Base-by-base conservation (phyloP, 805 yeast genomes). In the Candida boidinii region DNA sequence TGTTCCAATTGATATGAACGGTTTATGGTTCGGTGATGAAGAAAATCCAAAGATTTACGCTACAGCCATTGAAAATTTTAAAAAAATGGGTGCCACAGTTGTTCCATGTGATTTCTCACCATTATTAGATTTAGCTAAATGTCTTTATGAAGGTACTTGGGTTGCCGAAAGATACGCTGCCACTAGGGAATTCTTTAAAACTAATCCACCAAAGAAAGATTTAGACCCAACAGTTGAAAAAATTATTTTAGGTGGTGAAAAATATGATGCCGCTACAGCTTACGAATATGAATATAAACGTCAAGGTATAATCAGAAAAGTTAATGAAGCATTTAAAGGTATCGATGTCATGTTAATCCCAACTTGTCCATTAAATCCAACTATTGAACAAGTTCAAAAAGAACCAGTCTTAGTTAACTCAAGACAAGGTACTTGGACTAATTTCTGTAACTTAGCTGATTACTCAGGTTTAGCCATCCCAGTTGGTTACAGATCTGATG, bases 141-240 rank as follows among this genome's bases (percentile, higher is more conserved):
- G 92, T 51, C 68, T 90, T 23, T 90, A 90, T 54, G 96, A 90
- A 51, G 98, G 98, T 37, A 83, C 97, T n/a, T 90, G 98, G 98
- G 97, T 90, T 9, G 85, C 94, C 17, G 98, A 90, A 62, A 73
- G 98, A 46, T 87, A 76, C 60, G 76, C 85, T 41, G 96, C 96
- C 17, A 73, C 77, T 23, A 71, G 74, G 45, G 84, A 80, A 26
- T 82, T 81, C 44, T 67, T 84, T 36, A 73, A 73, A 19, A 66
- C 81, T 7, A 70, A 76, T 49, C 87, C 92, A 14, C 85, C 92
- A 21, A 64, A 55, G 27, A 67, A 70, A 22, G 69, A 80, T 30
- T 62, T 90, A 46, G 96, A 90, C 55, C 94, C 95, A 31, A 83
- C 86, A 5, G 97, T 92, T 17, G 54, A 68, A 25, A 58, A 68